Conservation (phyloP, 352 stramenopile genomes). For the Pythium aristosporum region DNA sequence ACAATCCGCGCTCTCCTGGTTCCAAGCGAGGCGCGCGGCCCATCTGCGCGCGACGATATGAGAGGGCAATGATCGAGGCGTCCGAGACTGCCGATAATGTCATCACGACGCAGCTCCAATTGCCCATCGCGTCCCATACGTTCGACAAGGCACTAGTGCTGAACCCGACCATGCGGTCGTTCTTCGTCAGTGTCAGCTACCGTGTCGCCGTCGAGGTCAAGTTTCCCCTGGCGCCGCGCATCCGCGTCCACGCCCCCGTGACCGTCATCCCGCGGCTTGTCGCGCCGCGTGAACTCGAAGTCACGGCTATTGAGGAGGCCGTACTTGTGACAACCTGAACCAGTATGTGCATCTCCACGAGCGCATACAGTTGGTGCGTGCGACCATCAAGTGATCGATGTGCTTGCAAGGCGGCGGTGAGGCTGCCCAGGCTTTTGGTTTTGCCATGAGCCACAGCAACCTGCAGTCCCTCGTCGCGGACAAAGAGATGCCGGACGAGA, state of each 20-base stretch:
- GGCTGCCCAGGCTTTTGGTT: too few relatives aligned
- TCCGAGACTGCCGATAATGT: neutral
- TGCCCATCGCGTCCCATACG: conserved; percentile 12
- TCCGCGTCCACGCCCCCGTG: conserved; percentile 9
- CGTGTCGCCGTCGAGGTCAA: conserved; percentile 16
- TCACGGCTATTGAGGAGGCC: neutral
- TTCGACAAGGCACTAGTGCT: conserved; percentile 1
- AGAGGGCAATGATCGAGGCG: neutral
- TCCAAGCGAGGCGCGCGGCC: neutral
- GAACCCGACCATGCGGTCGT: conserved; percentile 13
- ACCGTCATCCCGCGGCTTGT: conserved; percentile 9
- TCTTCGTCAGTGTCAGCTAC: conserved; percentile 13
- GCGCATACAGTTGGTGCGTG: too few relatives aligned
- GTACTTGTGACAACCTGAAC: too few relatives aligned
- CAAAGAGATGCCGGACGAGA: too few relatives aligned
- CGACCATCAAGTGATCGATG: too few relatives aligned
- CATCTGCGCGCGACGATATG: conserved; percentile 2
- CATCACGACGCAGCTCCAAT: neutral
- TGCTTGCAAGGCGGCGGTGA: too few relatives aligned
- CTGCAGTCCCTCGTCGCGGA: too few relatives aligned
- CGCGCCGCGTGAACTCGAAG: neutral
- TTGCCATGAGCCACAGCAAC: too few relatives aligned
- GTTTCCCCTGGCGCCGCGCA: conserved; percentile 4
- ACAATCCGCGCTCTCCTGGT: neutral
- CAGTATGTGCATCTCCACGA: too few relatives aligned